Base-by-base conservation (phyloP, 2,329 filamentous ascomycete genomes). In the Diaporthe batatas region DNA sequence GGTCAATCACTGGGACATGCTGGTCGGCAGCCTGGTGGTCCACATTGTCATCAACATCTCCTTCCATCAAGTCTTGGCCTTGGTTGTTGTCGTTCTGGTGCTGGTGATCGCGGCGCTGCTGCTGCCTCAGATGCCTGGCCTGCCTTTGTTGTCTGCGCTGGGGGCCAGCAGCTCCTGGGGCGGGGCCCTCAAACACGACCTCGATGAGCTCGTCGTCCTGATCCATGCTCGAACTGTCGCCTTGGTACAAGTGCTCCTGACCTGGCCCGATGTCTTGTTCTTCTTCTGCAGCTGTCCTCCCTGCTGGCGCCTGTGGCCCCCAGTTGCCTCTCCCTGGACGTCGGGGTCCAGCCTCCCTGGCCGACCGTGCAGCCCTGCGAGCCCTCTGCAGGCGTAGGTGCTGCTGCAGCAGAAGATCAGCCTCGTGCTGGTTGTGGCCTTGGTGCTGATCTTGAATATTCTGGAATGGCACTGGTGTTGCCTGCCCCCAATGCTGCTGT, bases 1-100 rank as follows among this genome's bases (percentile, higher is more conserved):
- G 78, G 72, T 89, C 87, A 55, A 89, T 88, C 18, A 88, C 79
- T 23, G 81, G 75, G 7, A 80, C 69, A 18, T 54, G 36, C 68
- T 70, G 29, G 29, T 36, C 62, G 5, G 44, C 23, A 25, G 14
- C 58, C 39, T 25, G 7, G 6, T 65, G 29, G n/a, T 53, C 62
- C n/a, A 25, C 47, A 47, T 29, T 32, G 2, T 16, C 12, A 42
- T 42, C 39, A 14, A 42, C 39, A 1, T 14, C 39, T 42, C 25
- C 18, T 36, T 21, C 47, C 47, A 67, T 29, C 32, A 67, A 32
- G 44, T 39, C 32, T 14, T 39, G 62, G 47, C 47, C 62, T 23
- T 53, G 44, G 47, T 36, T 32, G 16, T 49, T 34, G 53, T n/a
- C 18, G 18, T 34, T 18, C 16, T 55, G 18, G n/a, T 68, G 47